These are phyloP conservation scores for Bolboschoenus planiculmis DNA, from an alignment of 176 grass and related monocot genomes.

Conservation along the genomic window DNA sequence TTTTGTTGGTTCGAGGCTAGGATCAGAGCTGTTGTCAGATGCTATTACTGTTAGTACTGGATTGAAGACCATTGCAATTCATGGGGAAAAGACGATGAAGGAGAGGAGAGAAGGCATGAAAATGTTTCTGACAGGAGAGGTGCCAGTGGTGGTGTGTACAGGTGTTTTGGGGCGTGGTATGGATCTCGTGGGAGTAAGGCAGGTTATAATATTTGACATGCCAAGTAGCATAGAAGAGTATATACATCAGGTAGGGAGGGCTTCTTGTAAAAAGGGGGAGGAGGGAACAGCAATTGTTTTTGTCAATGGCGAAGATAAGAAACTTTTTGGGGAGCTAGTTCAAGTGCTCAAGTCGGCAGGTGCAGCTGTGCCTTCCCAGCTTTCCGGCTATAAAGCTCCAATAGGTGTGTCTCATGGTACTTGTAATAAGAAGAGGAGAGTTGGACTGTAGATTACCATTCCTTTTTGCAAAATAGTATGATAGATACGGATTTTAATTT, in stretches of 20 bases:
- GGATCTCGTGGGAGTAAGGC: constrained; percentile 66
- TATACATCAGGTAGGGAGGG: constrained; percentile 83
- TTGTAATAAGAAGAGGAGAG: constrained; percentile 58
- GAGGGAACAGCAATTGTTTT: constrained; percentile 63
- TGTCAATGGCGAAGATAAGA: constrained; percentile 80
- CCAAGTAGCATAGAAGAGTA: constrained; percentile 85
- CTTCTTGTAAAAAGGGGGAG: constrained; percentile 75
- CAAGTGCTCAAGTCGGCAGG: constrained; percentile 53
- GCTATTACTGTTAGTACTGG: constrained; percentile 70
- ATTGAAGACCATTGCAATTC: constrained; percentile 66
- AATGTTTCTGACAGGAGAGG: constrained; percentile 72
- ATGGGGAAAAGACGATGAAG: constrained; percentile 86
- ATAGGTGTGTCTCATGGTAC: constrained; percentile 19
- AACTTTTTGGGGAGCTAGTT: constrained; percentile 67
- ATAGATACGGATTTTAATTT: not conserved
- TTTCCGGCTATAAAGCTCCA: constrained; percentile 52
- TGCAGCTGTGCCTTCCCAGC: constrained; percentile 58
- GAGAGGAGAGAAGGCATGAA: constrained; percentile 82
- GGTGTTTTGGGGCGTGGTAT: constrained; percentile 78
- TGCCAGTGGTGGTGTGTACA: constrained; percentile 62
- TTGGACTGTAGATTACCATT: constrained; percentile 21
- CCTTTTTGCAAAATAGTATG: not conserved
- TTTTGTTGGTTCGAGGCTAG: constrained; percentile 80
- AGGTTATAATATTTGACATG: constrained; percentile 93
- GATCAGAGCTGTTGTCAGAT: constrained; percentile 76